phyloP scores from a whole-genome alignment of 305 asterid species.

The Ajuga reptans region DNA sequence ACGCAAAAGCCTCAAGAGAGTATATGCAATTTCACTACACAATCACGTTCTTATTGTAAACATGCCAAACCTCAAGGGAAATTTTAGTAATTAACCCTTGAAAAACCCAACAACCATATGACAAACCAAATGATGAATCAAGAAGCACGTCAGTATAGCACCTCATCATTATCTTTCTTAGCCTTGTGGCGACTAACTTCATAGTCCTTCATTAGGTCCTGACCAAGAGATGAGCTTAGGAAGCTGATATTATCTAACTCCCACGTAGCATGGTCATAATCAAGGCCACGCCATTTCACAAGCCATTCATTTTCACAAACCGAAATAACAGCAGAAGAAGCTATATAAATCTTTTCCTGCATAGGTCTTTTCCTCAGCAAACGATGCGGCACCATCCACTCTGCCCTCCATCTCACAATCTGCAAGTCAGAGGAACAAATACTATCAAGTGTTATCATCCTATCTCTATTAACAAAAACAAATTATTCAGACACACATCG shows the following conservation, averaged over 20 bases:
- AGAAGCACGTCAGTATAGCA: constrained; percentile 10
- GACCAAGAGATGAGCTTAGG: constrained; percentile 42
- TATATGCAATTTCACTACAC: not conserved
- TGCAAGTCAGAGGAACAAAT: constrained; percentile 24
- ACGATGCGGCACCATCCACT: constrained; percentile 64
- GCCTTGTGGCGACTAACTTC: constrained; percentile 41
- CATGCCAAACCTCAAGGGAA: not conserved
- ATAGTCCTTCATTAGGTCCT: constrained; percentile 40
- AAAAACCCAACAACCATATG: not conserved
- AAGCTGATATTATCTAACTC: constrained; percentile 49
- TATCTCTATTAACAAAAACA: not conserved
- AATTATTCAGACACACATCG: constrained; percentile 6
- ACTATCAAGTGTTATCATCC: not conserved
- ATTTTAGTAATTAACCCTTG: not conserved
- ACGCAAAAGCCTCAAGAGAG: not conserved
- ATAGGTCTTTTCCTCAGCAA: constrained; percentile 46
- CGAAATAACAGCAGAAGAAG: constrained; percentile 29
- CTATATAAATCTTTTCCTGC: constrained; percentile 29
- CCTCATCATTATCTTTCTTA: constrained; percentile 38
- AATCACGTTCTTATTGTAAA: not conserved
- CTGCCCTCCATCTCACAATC: constrained; percentile 47
- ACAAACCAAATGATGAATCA: constrained; percentile 6
- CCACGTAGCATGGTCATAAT: constrained; percentile 59
- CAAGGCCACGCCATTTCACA: constrained; percentile 67
- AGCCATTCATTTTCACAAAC: constrained; percentile 58